Evolutionary conservation across 306 rosid genomes (phyloP).

Genomic region (Ziziphus jujuba): DNA sequence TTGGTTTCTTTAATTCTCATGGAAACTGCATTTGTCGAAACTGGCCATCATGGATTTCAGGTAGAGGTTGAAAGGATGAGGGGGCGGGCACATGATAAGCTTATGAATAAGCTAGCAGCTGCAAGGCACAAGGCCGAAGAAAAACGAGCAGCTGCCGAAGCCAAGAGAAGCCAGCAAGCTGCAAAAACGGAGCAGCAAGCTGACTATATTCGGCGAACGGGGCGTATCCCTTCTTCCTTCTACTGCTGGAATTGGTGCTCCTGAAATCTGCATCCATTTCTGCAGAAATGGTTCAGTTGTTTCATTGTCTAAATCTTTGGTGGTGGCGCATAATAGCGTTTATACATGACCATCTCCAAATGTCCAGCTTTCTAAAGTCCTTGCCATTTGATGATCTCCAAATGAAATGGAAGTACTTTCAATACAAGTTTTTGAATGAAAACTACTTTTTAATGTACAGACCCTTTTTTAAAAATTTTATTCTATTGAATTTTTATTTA

Average conservation of each 20-base stretch:
- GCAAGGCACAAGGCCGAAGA: constrained; percentile 89
- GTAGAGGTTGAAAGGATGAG: constrained; percentile 84
- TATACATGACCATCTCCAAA: constrained; percentile 7
- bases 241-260: constrained; percentile 74
- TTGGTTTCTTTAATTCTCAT: background rate
- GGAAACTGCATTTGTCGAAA: background rate
- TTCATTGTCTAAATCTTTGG: background rate
- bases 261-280: constrained; percentile 23
- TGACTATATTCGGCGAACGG: constrained; percentile 72
- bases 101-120: constrained; percentile 76
- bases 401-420: background rate
- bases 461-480: too few species aligned
- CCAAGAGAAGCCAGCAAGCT: constrained; percentile 67
- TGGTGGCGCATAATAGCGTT: background rate
- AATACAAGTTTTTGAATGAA: too few species aligned
- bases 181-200: constrained; percentile 79
- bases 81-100: constrained; percentile 72
- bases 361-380: constrained; percentile 4
- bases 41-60: constrained; percentile 40
- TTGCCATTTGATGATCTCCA: background rate
- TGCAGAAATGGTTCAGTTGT: background rate
- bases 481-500: too few species aligned
- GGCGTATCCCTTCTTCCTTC: constrained; percentile 68
- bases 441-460: too few species aligned
- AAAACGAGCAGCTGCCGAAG: constrained; percentile 80